Evolutionary conservation across 345 rosid species (phyloP).

Genomic region (Hibiscus tridactylites): DNA sequence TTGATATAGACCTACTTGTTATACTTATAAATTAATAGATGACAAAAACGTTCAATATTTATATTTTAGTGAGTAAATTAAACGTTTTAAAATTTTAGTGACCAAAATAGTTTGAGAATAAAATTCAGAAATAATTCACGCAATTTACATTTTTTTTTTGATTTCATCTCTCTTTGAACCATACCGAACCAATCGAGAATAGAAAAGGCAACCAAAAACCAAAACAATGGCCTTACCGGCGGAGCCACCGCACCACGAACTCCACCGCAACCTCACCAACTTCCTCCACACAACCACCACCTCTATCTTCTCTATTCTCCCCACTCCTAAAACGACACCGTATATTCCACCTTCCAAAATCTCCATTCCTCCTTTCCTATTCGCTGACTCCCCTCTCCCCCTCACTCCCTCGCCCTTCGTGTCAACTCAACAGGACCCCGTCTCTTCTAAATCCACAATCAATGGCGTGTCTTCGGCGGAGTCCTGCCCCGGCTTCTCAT

Average conservation of each 20-base stretch:
- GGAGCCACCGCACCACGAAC: conserved; percentile 17
- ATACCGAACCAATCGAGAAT: neutral
- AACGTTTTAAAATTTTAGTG: too few relatives aligned
- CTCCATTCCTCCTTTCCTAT: conserved; percentile 45
- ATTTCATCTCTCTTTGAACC: neutral
- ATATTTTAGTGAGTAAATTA: too few relatives aligned
- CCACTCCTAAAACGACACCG: conserved; percentile 27
- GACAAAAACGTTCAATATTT: too few relatives aligned
- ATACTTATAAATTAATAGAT: too few relatives aligned
- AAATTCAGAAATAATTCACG: too few relatives aligned
- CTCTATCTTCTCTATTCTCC: conserved; percentile 35
- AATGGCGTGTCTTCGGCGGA: conserved; percentile 39
- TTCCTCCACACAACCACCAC: conserved; percentile 36
- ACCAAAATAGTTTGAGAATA: too few relatives aligned
- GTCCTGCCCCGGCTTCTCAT: conserved; percentile 53
- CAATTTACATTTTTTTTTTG: too few relatives aligned
- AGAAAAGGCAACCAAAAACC: neutral
- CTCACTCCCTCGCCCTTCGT: conserved; percentile 20
- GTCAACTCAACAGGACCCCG: conserved; percentile 32
- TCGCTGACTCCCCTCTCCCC: conserved; percentile 26
- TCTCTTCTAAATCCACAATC: conserved; percentile 40
- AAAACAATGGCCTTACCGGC: conserved; percentile 34
- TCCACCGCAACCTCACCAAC: conserved; percentile 25
- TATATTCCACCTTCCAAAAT: conserved; percentile 36
- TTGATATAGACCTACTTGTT: too few relatives aligned